A percentile compares a stretch with the other conserved stretches of the same genome.
Evolutionary conservation across 164 flowering plant genomes (phyloP).

Genomic region (Stephania japonica): DNA sequence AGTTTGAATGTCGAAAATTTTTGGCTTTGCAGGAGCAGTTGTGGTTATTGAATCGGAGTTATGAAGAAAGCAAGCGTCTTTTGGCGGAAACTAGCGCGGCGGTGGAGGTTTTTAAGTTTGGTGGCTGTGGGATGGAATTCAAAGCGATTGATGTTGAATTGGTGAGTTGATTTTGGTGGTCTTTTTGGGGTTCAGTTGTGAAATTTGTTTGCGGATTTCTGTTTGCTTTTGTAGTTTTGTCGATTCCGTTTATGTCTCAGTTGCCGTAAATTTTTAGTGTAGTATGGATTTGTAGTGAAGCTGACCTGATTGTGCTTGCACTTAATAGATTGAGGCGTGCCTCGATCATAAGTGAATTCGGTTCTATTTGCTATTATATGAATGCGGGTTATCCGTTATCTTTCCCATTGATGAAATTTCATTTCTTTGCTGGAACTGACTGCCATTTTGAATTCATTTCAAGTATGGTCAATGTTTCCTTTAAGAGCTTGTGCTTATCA

Average conservation of each 20-base stretch:
- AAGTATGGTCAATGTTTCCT: neutral
- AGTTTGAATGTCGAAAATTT: neutral
- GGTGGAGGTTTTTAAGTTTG: conserved; percentile 66
- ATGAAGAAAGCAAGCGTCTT: conserved; percentile 61
- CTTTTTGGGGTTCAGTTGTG: neutral
- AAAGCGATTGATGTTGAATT: conserved; percentile 31
- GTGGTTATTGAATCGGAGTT: conserved; percentile 51
- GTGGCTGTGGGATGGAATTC: conserved; percentile 58
- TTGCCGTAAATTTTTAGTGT: neutral
- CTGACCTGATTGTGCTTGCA: neutral
- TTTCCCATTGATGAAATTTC: neutral
- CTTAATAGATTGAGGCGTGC: neutral
- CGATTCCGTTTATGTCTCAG: too few relatives aligned
- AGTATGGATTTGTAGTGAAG: neutral
- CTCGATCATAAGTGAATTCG: neutral
- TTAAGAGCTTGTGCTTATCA: neutral
- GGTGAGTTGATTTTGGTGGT: conserved; percentile 29
- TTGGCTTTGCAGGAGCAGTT: conserved; percentile 41
- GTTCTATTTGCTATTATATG: neutral
- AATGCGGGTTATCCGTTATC: neutral
- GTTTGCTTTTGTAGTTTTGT: neutral
- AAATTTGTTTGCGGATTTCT: neutral
- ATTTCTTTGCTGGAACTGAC: neutral
- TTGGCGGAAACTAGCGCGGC: conserved; percentile 77
- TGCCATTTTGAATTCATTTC: neutral